A percentile compares a stretch with the other conserved stretches of the same genome.
Evolutionary conservation across 176 grass and related monocot genomes (phyloP).

Genomic region (Oryza punctata): DNA sequence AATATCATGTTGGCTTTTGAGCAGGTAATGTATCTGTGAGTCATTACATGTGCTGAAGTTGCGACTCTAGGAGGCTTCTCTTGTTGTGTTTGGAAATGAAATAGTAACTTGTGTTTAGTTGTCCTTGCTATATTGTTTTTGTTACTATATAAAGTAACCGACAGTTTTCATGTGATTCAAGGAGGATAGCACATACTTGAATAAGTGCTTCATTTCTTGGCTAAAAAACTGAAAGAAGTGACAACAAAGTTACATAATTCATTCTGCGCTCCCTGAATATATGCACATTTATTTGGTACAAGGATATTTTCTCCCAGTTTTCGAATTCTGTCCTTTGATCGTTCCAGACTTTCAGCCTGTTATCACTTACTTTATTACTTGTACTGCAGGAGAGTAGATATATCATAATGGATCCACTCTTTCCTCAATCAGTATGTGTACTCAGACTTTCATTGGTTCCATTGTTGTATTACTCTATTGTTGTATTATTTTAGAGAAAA

Average conservation of each 20-base stretch:
- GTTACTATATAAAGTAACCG: neutral
- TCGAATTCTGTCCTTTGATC: neutral
- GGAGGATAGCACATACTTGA: neutral
- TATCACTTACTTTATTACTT: conserved; percentile 26
- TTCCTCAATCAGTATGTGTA: conserved; percentile 69
- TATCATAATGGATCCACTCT: conserved; percentile 79
- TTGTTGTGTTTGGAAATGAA: conserved; percentile 15
- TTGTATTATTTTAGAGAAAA: neutral
- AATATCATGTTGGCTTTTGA: conserved; percentile 89
- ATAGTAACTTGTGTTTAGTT: neutral
- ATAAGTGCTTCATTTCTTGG: neutral
- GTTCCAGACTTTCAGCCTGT: neutral
- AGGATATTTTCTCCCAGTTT: neutral
- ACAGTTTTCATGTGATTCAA: neutral
- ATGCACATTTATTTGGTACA: neutral
- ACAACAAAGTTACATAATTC: neutral
- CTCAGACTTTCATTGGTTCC: conserved; percentile 10
- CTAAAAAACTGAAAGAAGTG: neutral
- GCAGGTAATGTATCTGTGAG: conserved; percentile 67
- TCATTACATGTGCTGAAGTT: neutral
- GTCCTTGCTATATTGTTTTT: conserved; percentile 4
- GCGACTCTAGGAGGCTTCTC: conserved; percentile 12
- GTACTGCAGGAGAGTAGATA: conserved; percentile 86
- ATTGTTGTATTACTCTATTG: neutral
- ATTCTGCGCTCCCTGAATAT: neutral